A percentile compares a stretch with the other conserved stretches of the same genome.
These are phyloP conservation scores for Oidiodendron maius DNA, from an alignment of 495 filamentous ascomycete genomes.

Conservation along the genomic window DNA sequence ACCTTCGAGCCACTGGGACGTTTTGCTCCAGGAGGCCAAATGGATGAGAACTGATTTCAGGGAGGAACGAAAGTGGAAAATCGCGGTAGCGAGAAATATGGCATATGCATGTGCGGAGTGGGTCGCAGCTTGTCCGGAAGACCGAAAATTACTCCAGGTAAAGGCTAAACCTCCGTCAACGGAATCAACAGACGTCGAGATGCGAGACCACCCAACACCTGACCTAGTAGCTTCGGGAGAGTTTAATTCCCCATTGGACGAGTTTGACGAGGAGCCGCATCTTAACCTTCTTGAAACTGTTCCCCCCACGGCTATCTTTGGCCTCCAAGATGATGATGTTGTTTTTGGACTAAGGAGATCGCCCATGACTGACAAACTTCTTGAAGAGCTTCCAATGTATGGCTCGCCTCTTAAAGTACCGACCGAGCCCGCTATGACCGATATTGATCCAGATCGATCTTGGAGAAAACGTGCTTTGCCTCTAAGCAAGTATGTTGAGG, in stretches of 20 bases:
- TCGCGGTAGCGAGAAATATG: constrained; percentile 66
- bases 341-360: constrained; percentile 73
- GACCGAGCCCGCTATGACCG: constrained; percentile 47
- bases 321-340: constrained; percentile 73
- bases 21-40: constrained; percentile 83
- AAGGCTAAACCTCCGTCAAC: constrained; percentile 35
- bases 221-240: constrained; percentile 62
- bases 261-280: constrained; percentile 37
- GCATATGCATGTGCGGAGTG: constrained; percentile 80
- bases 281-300: constrained; percentile 38
- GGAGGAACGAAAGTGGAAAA: constrained; percentile 92
- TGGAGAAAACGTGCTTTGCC: constrained; percentile 78
- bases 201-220: constrained; percentile 52
- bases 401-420: constrained; percentile 56
- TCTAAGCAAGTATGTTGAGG: constrained; percentile 76
- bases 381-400: constrained; percentile 80
- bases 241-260: constrained; percentile 39
- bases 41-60: constrained; percentile 97
- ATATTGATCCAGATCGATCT: constrained; percentile 56
- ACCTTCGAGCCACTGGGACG: constrained; percentile 72
- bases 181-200: constrained; percentile 16
- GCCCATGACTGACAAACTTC: constrained; percentile 69
- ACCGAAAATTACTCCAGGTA: constrained; percentile 60
- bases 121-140: constrained; percentile 54
- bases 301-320: constrained; percentile 74